Conservation (phyloP, 805 yeast species). For the Ogataea chonburiensis region DNA sequence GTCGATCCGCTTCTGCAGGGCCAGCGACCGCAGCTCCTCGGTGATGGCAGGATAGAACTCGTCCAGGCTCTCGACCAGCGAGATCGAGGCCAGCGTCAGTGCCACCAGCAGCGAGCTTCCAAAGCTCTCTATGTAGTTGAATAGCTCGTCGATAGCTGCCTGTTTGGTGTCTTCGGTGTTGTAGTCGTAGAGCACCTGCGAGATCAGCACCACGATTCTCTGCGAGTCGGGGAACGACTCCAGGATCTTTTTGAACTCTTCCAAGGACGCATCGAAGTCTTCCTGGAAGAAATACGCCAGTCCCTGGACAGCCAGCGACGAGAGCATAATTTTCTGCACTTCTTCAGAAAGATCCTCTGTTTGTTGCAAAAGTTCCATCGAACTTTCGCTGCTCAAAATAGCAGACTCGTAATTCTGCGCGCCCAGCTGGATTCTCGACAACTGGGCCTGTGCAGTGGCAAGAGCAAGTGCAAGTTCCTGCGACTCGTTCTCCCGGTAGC, state of each 20-base stretch:
- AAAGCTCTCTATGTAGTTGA: slow-evolving; percentile 55
- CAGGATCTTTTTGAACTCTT: slow-evolving; percentile 64
- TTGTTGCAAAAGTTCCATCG: slow-evolving; percentile 48
- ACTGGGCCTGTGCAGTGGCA: slow-evolving; percentile 62
- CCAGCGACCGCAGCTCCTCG: slow-evolving; percentile 58
- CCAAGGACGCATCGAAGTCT: slow-evolving; percentile 64
- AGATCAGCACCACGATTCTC: slow-evolving; percentile 66
- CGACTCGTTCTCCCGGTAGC: slow-evolving; percentile 18
- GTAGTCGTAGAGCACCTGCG: slow-evolving; percentile 77
- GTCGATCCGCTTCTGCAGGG: slow-evolving; percentile 41
- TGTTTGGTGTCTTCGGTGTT: slow-evolving; percentile 75
- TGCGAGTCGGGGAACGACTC: slow-evolving; percentile 54
- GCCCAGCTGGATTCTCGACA: slow-evolving; percentile 72
- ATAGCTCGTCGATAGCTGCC: slow-evolving; percentile 82
- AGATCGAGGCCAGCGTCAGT: slow-evolving; percentile 75
- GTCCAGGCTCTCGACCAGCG: slow-evolving; percentile 58
- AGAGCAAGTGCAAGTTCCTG: slow-evolving; percentile 43
- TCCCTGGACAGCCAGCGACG: slow-evolving; percentile 72
- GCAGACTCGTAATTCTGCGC: slow-evolving; percentile 53
- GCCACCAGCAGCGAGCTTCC: slow-evolving; percentile 71
- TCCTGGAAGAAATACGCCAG: slow-evolving; percentile 62
- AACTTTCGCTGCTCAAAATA: slow-evolving; percentile 56
- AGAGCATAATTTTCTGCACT: slow-evolving; percentile 40
- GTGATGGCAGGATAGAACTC: slow-evolving; percentile 60
- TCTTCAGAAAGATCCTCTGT: slow-evolving; percentile 36